Conservation (phyloP, 805 yeast genomes). For the Teunomyces lycoperdinae region DNA sequence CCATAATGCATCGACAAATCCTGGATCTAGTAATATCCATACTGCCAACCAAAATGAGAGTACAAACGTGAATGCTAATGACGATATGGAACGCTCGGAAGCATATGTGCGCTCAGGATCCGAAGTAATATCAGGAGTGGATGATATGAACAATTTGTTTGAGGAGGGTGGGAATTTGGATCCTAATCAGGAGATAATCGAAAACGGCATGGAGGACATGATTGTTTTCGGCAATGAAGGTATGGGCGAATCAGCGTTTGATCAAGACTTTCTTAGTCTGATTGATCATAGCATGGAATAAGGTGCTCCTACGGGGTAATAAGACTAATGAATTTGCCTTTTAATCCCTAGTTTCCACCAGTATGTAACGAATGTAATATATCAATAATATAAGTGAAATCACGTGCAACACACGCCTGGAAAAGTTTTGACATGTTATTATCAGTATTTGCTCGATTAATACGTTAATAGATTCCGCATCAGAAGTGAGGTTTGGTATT, state of each 20-base stretch:
- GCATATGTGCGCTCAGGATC: neutral
- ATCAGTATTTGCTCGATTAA: neutral
- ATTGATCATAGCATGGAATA: conserved; percentile 7
- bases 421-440: conserved; percentile 3
- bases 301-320: neutral
- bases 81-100: neutral
- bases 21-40: conserved; percentile 1
- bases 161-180: conserved; percentile 13
- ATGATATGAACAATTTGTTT: conserved; percentile 20
- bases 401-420: neutral
- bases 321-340: neutral
- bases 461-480: neutral
- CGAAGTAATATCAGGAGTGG: conserved; percentile 6
- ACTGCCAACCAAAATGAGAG: neutral
- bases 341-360: neutral
- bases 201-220: conserved; percentile 34
- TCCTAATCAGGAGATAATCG: conserved; percentile 11
- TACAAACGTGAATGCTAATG: neutral
- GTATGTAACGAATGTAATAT: conserved; percentile 1
- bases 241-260: conserved; percentile 26
- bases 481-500: neutral
- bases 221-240: conserved; percentile 32
- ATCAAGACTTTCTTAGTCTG: conserved; percentile 30
- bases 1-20: neutral
- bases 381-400: neutral